phyloP scores from a whole-genome alignment of 2,329 filamentous ascomycete species.

The Aspergillus pseudoglaucus region DNA sequence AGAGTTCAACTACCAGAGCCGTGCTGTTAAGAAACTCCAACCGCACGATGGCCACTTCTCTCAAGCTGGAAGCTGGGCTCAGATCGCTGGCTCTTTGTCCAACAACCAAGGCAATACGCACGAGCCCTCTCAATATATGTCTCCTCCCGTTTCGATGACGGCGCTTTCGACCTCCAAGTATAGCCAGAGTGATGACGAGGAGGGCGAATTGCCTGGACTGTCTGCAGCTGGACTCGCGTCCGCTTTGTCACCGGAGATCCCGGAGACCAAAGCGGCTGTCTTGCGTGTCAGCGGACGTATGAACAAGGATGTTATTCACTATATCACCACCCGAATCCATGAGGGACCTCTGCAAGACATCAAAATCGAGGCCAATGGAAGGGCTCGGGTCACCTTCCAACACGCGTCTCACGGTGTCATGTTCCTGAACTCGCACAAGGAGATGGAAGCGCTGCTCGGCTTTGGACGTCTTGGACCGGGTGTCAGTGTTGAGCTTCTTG shows the following conservation, averaged over 20 bases:
- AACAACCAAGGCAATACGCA: conserved; percentile 2
- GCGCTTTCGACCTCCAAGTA: conserved; percentile 11
- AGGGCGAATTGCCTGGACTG: neutral
- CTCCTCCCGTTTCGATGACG: conserved; percentile 9
- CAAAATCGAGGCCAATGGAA: conserved; percentile 23
- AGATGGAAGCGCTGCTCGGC: conserved; percentile 20
- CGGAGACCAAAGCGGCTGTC: conserved; percentile 23
- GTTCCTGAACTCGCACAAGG: conserved; percentile 27
- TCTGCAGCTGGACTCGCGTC: conserved; percentile 4
- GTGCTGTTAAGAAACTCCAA: conserved; percentile 3
- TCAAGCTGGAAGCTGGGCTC: conserved; percentile 15
- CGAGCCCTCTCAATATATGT: conserved; percentile 11
- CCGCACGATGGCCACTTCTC: conserved; percentile 2
- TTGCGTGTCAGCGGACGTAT: conserved; percentile 20
- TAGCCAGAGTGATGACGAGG: conserved; percentile 11
- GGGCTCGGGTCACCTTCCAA: conserved; percentile 33
- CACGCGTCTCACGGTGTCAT: conserved; percentile 28
- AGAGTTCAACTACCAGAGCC: conserved; percentile 1
- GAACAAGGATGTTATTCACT: conserved; percentile 19
- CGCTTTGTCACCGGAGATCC: conserved; percentile 7
- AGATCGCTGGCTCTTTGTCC: conserved; percentile 10
- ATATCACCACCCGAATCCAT: conserved; percentile 30
- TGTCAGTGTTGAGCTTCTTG: conserved; percentile 22
- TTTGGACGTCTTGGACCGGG: conserved; percentile 28
- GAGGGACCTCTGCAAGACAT: conserved; percentile 37